Conservation (phyloP, 129 eudicot species). For the Deinandra increscens region DNA sequence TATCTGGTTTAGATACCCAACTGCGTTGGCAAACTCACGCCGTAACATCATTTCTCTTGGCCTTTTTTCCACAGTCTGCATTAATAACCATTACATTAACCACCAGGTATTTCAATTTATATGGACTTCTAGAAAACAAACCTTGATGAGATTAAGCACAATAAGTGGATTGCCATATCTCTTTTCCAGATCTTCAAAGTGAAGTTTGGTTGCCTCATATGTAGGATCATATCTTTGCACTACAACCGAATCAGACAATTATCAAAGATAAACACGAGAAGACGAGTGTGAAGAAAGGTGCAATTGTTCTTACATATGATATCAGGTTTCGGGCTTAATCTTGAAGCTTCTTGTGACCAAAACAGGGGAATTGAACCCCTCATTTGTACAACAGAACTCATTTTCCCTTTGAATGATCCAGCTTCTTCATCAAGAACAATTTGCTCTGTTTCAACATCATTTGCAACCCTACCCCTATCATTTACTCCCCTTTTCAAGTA, state of each 20-base stretch:
- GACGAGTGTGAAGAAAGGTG: conserved; percentile 3
- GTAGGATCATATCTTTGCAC: conserved; percentile 98
- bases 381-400: conserved; percentile 98
- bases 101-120: conserved; percentile 8
- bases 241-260: conserved; percentile 26
- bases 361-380: conserved; percentile 98
- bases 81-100: background rate
- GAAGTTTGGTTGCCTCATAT: conserved; percentile 88
- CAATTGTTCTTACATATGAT: conserved; percentile 64
- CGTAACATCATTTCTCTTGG: conserved; percentile 96
- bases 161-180: conserved; percentile 96
- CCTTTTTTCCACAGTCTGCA: conserved; percentile 94
- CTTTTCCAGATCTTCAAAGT: conserved; percentile 79
- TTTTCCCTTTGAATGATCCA: conserved; percentile 76
- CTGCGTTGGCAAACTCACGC: conserved; percentile 90
- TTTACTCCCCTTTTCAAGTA: conserved; percentile 95
- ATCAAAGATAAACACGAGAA: conserved; percentile 22
- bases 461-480: conserved; percentile 96
- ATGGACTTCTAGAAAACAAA: conserved; percentile 22
- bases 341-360: conserved; percentile 99
- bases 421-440: conserved; percentile 93
- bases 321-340: conserved; percentile 97
- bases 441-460: conserved; percentile 99
- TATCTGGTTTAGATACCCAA: conserved; percentile 89
- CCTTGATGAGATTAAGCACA: conserved; percentile 93